Conservation (phyloP, 352 stramenopile species). For the Elongisporangium anandrum region DNA sequence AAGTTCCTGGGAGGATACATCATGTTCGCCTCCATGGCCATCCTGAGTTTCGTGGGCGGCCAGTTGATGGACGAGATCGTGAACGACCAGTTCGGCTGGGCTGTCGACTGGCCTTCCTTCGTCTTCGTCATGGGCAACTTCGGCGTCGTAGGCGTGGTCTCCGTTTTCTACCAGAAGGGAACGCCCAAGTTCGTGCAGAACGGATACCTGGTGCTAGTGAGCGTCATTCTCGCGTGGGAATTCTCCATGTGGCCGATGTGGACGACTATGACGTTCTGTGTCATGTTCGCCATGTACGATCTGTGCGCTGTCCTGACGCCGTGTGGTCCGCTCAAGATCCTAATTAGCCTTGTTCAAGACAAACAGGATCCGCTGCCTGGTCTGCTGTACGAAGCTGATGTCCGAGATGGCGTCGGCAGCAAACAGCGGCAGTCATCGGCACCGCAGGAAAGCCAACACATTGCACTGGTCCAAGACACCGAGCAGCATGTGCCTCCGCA, state of each 20-base stretch:
- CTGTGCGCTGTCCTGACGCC: constrained; percentile 97
- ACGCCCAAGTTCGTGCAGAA: constrained; percentile 88
- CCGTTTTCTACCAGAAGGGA: constrained; percentile 90
- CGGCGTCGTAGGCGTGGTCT: constrained; percentile 82
- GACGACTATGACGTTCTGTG: constrained; percentile 88
- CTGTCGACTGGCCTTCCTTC: constrained; percentile 73
- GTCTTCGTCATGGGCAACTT: constrained; percentile 91
- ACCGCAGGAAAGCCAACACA: constrained; percentile 2
- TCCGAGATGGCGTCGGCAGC: constrained; percentile 71
- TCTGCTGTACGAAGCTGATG: constrained; percentile 95
- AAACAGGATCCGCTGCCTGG: constrained; percentile 88
- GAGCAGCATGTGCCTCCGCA: constrained; percentile 7
- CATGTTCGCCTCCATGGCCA: constrained; percentile 84
- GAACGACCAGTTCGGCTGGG: constrained; percentile 66
- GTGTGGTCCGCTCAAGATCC: constrained; percentile 94
- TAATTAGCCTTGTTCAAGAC: constrained; percentile 92
- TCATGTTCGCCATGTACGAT: constrained; percentile 98
- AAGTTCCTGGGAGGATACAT: constrained; percentile 83
- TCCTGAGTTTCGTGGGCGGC: constrained; percentile 84
- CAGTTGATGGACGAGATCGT: constrained; percentile 82
- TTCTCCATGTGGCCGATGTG: constrained; percentile 94
- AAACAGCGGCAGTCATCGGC: constrained; percentile 8
- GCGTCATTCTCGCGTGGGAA: constrained; percentile 96
- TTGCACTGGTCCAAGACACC: not conserved
- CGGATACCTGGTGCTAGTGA: constrained; percentile 92